phyloP scores from a whole-genome alignment of 441 rosid genomes.

The Brassica hybrid region DNA sequence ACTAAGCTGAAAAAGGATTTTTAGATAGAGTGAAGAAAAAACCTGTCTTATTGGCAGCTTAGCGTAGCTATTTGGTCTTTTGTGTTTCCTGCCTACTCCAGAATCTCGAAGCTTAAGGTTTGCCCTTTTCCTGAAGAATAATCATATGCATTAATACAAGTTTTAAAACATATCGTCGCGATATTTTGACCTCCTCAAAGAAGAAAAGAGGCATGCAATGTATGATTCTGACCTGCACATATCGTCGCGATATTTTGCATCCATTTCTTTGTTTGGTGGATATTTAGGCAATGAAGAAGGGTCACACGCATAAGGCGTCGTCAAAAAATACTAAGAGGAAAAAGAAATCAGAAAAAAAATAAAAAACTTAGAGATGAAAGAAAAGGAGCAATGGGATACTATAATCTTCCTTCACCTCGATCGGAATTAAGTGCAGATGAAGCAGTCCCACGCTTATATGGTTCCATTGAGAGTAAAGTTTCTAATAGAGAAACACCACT shows the following conservation, averaged over 20 bases:
- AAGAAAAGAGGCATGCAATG: not conserved
- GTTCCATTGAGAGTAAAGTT: conserved; percentile 75
- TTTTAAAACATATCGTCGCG: not conserved
- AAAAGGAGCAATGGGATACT: not conserved
- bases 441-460: conserved; percentile 87
- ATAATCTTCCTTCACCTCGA: conserved; percentile 50
- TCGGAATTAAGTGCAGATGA: conserved; percentile 66
- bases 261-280: conserved; percentile 93
- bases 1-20: conserved; percentile 7
- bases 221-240: conserved; percentile 57
- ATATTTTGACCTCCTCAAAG: not conserved
- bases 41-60: conserved; percentile 57
- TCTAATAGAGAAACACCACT: conserved; percentile 61
- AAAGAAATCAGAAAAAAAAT: conserved; percentile 1
- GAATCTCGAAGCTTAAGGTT: conserved; percentile 52
- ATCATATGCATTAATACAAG: not conserved
- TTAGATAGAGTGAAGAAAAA: not conserved
- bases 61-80: conserved; percentile 44
- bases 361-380: not conserved
- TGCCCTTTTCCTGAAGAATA: conserved; percentile 61
- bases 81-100: conserved; percentile 53
- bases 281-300: conserved; percentile 90
- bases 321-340: conserved; percentile 65
- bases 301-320: conserved; percentile 76
- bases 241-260: conserved; percentile 80